Base-by-base conservation (phyloP, 2,329 filamentous ascomycete species). In the Taxawa tesnikishii region DNA sequence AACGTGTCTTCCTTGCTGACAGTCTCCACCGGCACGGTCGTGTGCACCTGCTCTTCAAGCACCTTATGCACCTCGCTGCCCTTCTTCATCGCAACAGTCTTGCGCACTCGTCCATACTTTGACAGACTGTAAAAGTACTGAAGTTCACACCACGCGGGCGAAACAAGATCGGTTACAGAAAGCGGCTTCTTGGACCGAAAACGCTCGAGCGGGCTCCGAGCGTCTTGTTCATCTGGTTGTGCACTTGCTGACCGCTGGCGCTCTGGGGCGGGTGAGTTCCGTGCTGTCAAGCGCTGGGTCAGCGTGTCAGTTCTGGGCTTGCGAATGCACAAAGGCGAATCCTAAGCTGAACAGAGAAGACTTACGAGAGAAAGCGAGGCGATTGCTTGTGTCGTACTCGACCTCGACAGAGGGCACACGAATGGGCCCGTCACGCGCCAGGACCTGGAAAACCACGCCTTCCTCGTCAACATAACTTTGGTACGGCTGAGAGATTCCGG, bases 81-180 rank as follows among this genome's bases (percentile, higher is more conserved):
- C 32, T 74, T 69, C 50, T 76, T 79, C 90, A 98, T 98, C 1
- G 83, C 84, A 2, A 70, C 56, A 1, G 87, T 96, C 19, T 67
- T 67, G 33, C 71, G 79, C 51, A 81, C 87, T 36, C 72, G 73
- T 1, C 88, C 90, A 48, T 79, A 73, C 33, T 73, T 76, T 3
- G 77, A 82, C 33, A 98, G 67, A 0, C 75, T 83, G 58, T 92
- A 94, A 65, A 76, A 85, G 48, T 94, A 92, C 53, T 96, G 87
- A 37, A 96, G 56, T 56, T 98, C 88, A 54, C 90, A 98, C 90
- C 90, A 98, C 6, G 87, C 79, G 2, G 87, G 87, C 1, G 83
- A 80, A 0, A 87, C 75, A 15, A 96, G 60, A 54, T 98, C 90
- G 3, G 83, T 85, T 1, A 96, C 90, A 0, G 82, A 84, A 6